Evolutionary conservation across 192 early-diverging fungal species (phyloP).

Genomic region (Backusella circina): DNA sequence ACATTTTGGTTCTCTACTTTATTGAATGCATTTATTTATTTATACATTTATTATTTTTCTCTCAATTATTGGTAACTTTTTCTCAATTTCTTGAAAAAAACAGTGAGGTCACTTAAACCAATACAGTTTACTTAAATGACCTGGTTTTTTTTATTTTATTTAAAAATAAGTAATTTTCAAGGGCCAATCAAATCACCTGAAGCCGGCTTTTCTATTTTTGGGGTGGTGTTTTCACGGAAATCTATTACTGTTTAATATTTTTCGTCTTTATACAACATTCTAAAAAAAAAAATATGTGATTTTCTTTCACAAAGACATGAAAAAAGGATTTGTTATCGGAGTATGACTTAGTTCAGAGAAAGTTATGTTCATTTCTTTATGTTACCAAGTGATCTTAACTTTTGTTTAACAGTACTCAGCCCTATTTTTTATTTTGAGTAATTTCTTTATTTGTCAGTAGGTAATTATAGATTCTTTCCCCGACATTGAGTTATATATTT

Average conservation of each 20-base stretch:
- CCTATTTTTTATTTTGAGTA: not conserved
- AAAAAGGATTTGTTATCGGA: not conserved
- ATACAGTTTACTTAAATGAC: too few relatives aligned
- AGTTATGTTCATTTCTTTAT: not conserved
- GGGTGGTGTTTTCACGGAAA: not conserved
- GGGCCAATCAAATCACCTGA: not conserved
- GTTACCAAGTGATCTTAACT: not conserved
- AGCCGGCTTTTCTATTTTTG: not conserved
- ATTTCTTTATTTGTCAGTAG: not conserved
- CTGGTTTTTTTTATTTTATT: too few relatives aligned
- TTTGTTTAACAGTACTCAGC: not conserved
- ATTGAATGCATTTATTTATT: too few relatives aligned
- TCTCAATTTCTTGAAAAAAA: too few relatives aligned
- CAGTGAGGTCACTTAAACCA: too few relatives aligned
- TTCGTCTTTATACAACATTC: not conserved
- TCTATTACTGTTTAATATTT: not conserved
- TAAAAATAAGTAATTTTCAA: not conserved
- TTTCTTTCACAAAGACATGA: not conserved
- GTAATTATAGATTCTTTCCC: slow-evolving; percentile 6
- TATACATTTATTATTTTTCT: too few relatives aligned
- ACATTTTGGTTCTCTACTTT: too few relatives aligned
- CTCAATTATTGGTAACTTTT: too few relatives aligned
- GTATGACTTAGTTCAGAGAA: not conserved
- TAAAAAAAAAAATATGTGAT: not conserved
- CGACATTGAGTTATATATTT: not conserved